phyloP scores from a whole-genome alignment of 495 filamentous ascomycete species.

The Baudoinia panamericana region DNA sequence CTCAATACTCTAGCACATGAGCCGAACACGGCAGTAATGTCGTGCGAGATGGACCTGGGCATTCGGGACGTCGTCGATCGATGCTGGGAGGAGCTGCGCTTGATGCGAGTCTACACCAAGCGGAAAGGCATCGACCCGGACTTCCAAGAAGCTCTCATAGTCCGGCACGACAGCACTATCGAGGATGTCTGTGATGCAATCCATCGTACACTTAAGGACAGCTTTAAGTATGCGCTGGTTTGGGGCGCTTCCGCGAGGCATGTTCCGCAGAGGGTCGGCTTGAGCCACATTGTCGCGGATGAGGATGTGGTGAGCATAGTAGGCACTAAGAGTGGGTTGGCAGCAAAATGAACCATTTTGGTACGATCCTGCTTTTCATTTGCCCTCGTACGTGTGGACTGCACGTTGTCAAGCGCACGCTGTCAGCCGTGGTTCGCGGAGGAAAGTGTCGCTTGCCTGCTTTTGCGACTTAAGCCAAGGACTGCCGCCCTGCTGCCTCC shows the following conservation, averaged over 20 bases:
- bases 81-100: constrained; percentile 84
- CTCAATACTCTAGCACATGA: constrained; percentile 85
- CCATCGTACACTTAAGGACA: constrained; percentile 89
- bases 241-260: constrained; percentile 96
- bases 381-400: no score
- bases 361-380: no score
- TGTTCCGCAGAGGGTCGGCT: constrained; percentile 83
- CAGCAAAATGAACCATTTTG: no score
- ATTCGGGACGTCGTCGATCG: constrained; percentile 89
- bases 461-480: no score
- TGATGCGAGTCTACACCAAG: constrained; percentile 95
- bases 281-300: constrained; percentile 76
- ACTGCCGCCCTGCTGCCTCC: no score
- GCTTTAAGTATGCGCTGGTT: constrained; percentile 96
- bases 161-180: constrained; percentile 71
- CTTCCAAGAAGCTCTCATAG: constrained; percentile 88
- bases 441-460: no score
- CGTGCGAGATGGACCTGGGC: constrained; percentile 93
- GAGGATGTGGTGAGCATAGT: constrained; percentile 98
- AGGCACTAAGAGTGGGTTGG: constrained; percentile 19
- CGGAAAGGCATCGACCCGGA: constrained; percentile 81
- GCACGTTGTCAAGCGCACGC: no score
- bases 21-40: constrained; percentile 91
- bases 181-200: constrained; percentile 97
- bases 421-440: no score